Base-by-base conservation (phyloP, 495 filamentous ascomycete species). In the Aspergillus ellipticus region DNA sequence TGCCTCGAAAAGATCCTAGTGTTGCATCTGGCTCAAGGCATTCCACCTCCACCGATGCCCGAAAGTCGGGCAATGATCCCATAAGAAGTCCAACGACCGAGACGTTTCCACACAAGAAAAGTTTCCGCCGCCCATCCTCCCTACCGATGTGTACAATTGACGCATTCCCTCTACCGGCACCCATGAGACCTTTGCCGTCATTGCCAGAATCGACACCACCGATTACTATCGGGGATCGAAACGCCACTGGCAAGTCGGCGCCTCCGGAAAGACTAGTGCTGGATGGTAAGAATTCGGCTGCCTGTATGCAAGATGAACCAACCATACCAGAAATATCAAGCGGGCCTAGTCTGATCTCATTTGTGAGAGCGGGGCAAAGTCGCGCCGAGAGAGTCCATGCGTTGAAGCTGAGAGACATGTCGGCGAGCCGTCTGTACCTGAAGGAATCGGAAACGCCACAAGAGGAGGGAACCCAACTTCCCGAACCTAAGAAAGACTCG, bases 161-260 rank as follows among this genome's bases (percentile, higher is more conserved):
- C 29, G 67, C 70, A 16, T 76, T 76, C 31, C 73, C 73, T 51
- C 63, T 74, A 4, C 73, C 73, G 7, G 72, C 72, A 42, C 73
- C 73, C 8, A 72, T 63, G 17, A 65, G 54, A 21, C 70, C 73
- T 10, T 39, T 76, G 6, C 73, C 73, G 51, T 67, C 64, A 6
- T 56, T 74, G 9, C 73, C 73, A 0, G 57, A 66, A 31, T 29
- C 53, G 15, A 51, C 33, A 4, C 33, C 55, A 17, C 33, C 29
- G 19, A 26, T 53, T 45, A 28, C 21, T 29, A 28, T 48, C 5
- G 5, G 22, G 28, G 45, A 47, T 5, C 22, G 45, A n/a, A 29
- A 6, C 13, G 11, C 24, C 3, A 5, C 46, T 10, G 49, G 22
- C 46, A 28, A 33, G 28, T 20, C n/a, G 22, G 39, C 42, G 15